Evolutionary conservation across 164 flowering plant species (phyloP), one percentile per base, ranked within the genome.

Genomic region (Liriodendron chinense): DNA sequence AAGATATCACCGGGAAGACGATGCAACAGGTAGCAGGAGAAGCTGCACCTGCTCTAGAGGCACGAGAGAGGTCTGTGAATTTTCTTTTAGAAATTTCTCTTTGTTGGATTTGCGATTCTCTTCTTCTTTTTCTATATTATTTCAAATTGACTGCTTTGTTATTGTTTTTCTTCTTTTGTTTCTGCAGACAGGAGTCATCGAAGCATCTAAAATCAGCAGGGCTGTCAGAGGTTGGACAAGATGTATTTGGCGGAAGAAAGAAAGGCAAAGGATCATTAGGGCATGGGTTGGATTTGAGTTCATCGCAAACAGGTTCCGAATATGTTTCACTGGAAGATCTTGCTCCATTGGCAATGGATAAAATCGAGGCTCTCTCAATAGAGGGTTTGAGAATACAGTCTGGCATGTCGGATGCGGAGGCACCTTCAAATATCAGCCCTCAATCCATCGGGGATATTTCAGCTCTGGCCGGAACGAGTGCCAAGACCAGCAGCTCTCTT

Each of bases 311-410:
- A 22, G 86, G 75, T 28, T 86, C 92, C 2, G 98, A 88, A 70
- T 92, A 84, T 79, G 92, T 91, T 53, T 90, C 94, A 76, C 74
- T 94, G 16, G 97, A 91, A 83, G 94, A 96, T 79, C 93, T 96
- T 77, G 97, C 97, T 80, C 97, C 97, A 47, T 80, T 92, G 76
- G 99, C 96, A 57, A 88, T 92, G 94, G 97, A 94, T 77, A 92
- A 91, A 80, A 89, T 96, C 72, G 99, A 94, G 86, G 97, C 92
- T 65, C 97, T 94, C 69, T 87, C 97, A 34, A 84, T 96, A 13
- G 99, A 96, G 81, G 99, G 98, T 4, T 84, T 96, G 83, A 94
- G 92, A 82, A 91, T 91, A 80, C 97, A 94, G 73, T 86, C 97
- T 16, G 97, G 97, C 76, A 86, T 91, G 98, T 86, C 95, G 0